Base-by-base conservation (phyloP, 2,329 filamentous ascomycete species). In the Ceratocystis lukuohia region DNA sequence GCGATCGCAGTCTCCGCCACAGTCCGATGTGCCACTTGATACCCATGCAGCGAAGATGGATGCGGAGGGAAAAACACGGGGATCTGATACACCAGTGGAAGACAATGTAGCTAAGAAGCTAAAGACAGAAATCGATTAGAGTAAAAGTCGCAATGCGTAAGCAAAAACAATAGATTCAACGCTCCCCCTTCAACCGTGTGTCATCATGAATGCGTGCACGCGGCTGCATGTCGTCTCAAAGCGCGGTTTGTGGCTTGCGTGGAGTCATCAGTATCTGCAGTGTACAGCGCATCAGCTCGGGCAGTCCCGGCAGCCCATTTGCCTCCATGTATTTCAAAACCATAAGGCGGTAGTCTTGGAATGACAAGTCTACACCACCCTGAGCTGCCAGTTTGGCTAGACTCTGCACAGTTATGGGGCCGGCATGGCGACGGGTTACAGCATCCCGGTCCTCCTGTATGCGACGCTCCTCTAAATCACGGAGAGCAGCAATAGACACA, bases 211-310 rank as follows among this genome's bases (percentile, higher is more conserved):
- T 59, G 25, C 56, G 28, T n/a, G 30, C 5, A 4, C 17, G 4
- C 3, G 25, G 17, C 30, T 59, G 30, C 56, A 30, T 41, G 37
- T 41, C 3, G 37, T 15, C 37, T 41, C 37, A 41, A 15, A 41
- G 37, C 37, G 37, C 4, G 1, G 37, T 15, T 15, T 41, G 3
- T 10, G 56, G 50, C 41, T 75, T 73, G 71, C 74, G 76, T 44
- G 76, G 75, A 68, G 78, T 82, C 75, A 84, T 85, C 70, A 93
- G 75, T 63, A 87, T 84, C 73, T 87, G 90, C 83, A 94, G 91
- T 1, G 89, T 92, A 71, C 85, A 89, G 74, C 88, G 88, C 80
- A 95, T 87, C 71, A 95, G 75, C 69, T 86, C 80, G 17, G 82
- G 81, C 37, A 93, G 79, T 0, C 91, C 91, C 10, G 74, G 76